Evolutionary conservation across 2,329 filamentous ascomycete species (phyloP), one percentile per base, ranked within the genome.

Genomic region (Zarea fungicola): DNA sequence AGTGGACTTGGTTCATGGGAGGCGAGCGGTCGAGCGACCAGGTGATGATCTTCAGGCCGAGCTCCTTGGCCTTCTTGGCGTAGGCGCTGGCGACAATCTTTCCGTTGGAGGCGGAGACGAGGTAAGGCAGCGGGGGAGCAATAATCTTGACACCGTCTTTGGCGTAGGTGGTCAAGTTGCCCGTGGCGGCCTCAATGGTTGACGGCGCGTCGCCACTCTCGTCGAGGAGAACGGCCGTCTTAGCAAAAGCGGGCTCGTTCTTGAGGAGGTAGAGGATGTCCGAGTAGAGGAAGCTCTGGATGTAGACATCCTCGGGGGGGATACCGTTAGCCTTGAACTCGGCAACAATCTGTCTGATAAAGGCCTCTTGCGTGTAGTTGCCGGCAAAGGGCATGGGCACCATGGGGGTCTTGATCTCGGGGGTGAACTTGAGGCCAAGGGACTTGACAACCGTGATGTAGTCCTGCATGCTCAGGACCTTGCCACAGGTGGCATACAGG

Each of bases 11-110:
- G 18, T 71, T 71, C 47, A 85, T 63, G 50, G 80, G 81, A 0
- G 80, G 80, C 0, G 78, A 83, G 25, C 84, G 75, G 65, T 89
- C 85, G 39, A 87, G 73, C 7, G 76, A 80, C 84, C 84, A 89
- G 1, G 82, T 76, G 35, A 87, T 75, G 52, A 88, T 79, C 42
- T 83, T 74, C 36, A 88, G 67, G 1, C 80, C 81, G 6, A 81
- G 74, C 55, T 76, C 68, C 60, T 80, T 81, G 18, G 81, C 83
- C 41, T 72, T 72, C 37, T 65, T 68, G 5, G 84, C 84, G 56
- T 88, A 89, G 32, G 66, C 68, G 37, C 78, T 84, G 5, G 84
- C 80, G 6, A 84, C 72, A 34, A 86, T 81, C 55, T 74, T 72
- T 52, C 73, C 72, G 5, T 73, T 65, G 21, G 70, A 66, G 22